These are phyloP conservation scores for Blastocystis sp. DNA, from an alignment of 352 stramenopile genomes.

Conservation along the genomic window DNA sequence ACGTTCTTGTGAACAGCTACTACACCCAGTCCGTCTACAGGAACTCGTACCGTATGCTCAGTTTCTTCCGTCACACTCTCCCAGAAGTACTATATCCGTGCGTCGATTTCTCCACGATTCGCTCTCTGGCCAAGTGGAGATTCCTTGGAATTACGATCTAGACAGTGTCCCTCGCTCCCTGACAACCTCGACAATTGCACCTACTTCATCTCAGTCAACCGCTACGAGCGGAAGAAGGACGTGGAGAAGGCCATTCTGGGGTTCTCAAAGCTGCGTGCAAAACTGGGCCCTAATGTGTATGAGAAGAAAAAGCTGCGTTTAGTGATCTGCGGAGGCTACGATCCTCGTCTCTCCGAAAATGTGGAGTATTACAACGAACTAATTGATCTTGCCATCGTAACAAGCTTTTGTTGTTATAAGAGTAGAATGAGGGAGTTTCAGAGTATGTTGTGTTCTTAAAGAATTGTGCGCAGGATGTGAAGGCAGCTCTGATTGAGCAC, in stretches of 20 bases:
- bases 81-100: constrained; percentile 86
- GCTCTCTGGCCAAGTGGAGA: constrained; percentile 26
- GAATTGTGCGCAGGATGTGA: constrained; percentile 64
- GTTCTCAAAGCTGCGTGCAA: constrained; percentile 68
- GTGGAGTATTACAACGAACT: constrained; percentile 84
- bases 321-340: constrained; percentile 88
- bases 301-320: constrained; percentile 68
- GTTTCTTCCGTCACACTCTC: constrained; percentile 65
- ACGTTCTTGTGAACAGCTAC: constrained; percentile 93
- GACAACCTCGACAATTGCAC: background rate
- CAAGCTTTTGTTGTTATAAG: background rate
- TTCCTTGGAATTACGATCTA: constrained; percentile 2
- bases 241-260: constrained; percentile 79
- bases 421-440: constrained; percentile 64
- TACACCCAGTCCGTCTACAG: constrained; percentile 78
- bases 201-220: constrained; percentile 88
- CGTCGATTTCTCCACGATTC: constrained; percentile 66
- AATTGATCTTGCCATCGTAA: constrained; percentile 68
- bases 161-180: background rate
- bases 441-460: constrained; percentile 62
- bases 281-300: background rate
- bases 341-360: constrained; percentile 88
- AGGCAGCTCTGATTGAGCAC: constrained; percentile 53
- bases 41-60: constrained; percentile 73
- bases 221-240: constrained; percentile 97